These are phyloP conservation scores for Vaccinium myrtillus DNA, from an alignment of 148 eudicot genomes.

Conservation along the genomic window DNA sequence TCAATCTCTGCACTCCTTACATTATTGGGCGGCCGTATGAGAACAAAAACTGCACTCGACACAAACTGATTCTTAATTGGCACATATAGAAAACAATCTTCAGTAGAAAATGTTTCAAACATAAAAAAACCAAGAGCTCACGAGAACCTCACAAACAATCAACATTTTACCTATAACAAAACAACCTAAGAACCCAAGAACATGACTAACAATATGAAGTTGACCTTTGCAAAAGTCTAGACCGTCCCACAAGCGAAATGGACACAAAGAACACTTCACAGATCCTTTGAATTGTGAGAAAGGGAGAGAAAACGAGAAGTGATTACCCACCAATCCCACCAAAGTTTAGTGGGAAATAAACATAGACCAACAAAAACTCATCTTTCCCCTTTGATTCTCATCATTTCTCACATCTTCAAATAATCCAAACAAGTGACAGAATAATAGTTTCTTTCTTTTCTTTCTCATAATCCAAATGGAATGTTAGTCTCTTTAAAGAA, in stretches of 20 bases:
- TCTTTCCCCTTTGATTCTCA: not conserved
- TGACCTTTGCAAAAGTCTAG: not conserved
- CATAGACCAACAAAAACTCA: not conserved
- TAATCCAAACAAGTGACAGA: not conserved
- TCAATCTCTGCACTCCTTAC: not conserved
- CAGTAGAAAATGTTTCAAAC: not conserved
- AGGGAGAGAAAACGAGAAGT: not conserved
- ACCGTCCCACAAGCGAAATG: not conserved
- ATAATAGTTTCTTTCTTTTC: not conserved
- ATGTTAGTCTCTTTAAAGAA: not conserved
- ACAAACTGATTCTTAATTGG: not conserved
- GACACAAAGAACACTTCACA: not conserved
- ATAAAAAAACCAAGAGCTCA: not conserved
- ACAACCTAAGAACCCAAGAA: not conserved
- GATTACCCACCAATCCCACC: not conserved
- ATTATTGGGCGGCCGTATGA: not conserved
- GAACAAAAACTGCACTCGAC: not conserved
- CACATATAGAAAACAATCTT: not conserved
- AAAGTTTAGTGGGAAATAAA: not conserved
- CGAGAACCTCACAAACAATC: not conserved
- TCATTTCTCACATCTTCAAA: not conserved
- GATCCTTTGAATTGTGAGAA: not conserved
- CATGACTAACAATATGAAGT: not conserved
- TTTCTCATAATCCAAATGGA: not conserved
- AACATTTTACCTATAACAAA: not conserved